These are phyloP conservation scores for Friedmanniomyces simplex DNA, from an alignment of 495 filamentous ascomycete genomes.

Conservation along the genomic window DNA sequence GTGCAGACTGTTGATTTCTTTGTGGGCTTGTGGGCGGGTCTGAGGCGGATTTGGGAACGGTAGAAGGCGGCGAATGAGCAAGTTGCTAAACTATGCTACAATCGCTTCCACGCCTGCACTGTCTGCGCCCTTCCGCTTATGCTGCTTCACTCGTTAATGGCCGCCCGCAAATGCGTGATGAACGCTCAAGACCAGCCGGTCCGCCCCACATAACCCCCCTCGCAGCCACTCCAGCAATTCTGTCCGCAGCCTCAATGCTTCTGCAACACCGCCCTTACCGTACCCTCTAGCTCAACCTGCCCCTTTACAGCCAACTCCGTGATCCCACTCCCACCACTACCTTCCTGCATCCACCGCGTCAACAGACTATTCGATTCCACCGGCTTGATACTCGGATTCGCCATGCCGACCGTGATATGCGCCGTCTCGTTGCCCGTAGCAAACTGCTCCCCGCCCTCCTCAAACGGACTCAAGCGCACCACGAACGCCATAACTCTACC, in stretches of 20 bases:
- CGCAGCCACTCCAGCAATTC: not conserved
- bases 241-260: not conserved
- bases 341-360: slow-evolving; percentile 50
- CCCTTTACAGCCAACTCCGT: slow-evolving; percentile 30
- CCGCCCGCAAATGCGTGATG: too few species aligned
- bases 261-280: slow-evolving; percentile 30
- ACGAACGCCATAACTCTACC: slow-evolving; percentile 78
- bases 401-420: slow-evolving; percentile 84
- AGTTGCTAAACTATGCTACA: too few species aligned
- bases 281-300: slow-evolving; percentile 32
- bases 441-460: slow-evolving; percentile 40
- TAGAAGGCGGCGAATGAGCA: not conserved
- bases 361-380: slow-evolving; percentile 87
- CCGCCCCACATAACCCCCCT: not conserved
- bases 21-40: not conserved
- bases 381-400: slow-evolving; percentile 61
- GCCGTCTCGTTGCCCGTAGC: slow-evolving; percentile 66
- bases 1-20: slow-evolving; percentile 31
- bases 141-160: too few species aligned
- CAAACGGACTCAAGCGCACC: slow-evolving; percentile 45
- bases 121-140: too few species aligned
- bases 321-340: slow-evolving; percentile 41
- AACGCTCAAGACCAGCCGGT: not conserved
- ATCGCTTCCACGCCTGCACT: too few species aligned
- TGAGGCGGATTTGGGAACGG: not conserved